Percentiles rank a stretch among this genome's conserved stretches.
Conservation (phyloP, 139 green algal genomes). For the Chlamydomonas eustigma region DNA sequence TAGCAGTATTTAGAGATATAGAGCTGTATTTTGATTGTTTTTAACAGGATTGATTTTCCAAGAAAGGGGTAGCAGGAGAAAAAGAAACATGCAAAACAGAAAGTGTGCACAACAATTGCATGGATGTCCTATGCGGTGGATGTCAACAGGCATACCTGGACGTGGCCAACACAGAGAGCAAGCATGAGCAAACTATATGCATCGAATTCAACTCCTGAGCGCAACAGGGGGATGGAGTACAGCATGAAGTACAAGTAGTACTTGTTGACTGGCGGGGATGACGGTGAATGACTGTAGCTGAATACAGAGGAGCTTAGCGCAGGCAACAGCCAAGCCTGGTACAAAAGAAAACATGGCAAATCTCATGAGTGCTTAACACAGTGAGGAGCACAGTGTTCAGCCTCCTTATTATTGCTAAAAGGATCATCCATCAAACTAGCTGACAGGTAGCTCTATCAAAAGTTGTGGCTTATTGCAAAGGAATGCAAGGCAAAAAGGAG, state of each 20-base stretch:
- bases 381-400: not conserved
- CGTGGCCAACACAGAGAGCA: constrained; percentile 43
- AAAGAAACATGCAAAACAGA: no score
- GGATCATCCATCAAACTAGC: not conserved
- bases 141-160: no score
- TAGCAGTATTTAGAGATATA: no score
- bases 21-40: no score
- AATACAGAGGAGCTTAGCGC: constrained; percentile 32
- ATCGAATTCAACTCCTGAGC: constrained; percentile 58
- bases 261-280: constrained; percentile 15
- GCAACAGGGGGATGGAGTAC: constrained; percentile 59
- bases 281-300: not conserved
- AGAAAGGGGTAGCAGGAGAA: no score
- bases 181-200: constrained; percentile 42
- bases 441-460: not conserved
- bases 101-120: no score
- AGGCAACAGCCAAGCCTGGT: constrained; percentile 70
- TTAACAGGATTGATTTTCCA: no score
- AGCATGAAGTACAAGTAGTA: constrained; percentile 59
- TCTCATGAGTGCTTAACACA: no score
- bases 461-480: not conserved
- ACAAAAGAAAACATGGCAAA: not conserved
- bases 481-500: not conserved
- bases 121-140: no score
- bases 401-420: not conserved